Evolutionary conservation across 257 asterid genomes (phyloP).

Genomic region (Jacaranda copaia): DNA sequence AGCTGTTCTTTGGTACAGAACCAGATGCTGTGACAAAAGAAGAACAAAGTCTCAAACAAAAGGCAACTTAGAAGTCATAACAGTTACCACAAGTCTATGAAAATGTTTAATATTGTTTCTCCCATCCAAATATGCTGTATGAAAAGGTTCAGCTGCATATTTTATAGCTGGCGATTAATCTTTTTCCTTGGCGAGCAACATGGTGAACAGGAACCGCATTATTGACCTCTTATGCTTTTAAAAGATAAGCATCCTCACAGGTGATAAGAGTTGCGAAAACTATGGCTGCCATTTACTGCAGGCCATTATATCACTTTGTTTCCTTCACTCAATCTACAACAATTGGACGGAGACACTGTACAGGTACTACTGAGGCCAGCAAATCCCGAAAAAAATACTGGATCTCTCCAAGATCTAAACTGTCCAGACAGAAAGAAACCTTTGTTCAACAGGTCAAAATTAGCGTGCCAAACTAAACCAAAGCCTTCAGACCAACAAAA

Average conservation of each 20-base stretch:
- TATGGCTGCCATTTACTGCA: constrained; percentile 8
- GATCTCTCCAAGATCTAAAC: too few relatives aligned
- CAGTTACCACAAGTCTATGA: not conserved
- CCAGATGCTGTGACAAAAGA: constrained; percentile 16
- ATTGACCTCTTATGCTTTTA: constrained; percentile 2
- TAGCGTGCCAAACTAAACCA: too few relatives aligned
- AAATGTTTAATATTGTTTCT: not conserved
- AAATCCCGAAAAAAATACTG: constrained; percentile 15
- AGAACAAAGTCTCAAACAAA: constrained; percentile 1
- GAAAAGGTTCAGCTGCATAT: not conserved
- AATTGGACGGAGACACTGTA: not conserved
- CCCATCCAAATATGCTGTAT: not conserved
- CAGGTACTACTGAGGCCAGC: not conserved
- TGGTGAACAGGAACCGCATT: not conserved
- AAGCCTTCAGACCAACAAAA: too few relatives aligned
- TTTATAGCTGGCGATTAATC: constrained; percentile 11
- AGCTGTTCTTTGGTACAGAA: constrained; percentile 16
- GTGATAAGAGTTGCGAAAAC: not conserved
- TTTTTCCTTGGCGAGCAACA: constrained; percentile 13
- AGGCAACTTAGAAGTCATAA: constrained; percentile 27
- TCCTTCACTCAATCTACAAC: constrained; percentile 11
- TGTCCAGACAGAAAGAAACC: too few relatives aligned
- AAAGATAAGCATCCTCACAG: not conserved
- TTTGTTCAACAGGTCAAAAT: too few relatives aligned
- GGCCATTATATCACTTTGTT: not conserved